Evolutionary conservation across 106 monocot genomes (phyloP).

Genomic region (Hemerocallis citrina): DNA sequence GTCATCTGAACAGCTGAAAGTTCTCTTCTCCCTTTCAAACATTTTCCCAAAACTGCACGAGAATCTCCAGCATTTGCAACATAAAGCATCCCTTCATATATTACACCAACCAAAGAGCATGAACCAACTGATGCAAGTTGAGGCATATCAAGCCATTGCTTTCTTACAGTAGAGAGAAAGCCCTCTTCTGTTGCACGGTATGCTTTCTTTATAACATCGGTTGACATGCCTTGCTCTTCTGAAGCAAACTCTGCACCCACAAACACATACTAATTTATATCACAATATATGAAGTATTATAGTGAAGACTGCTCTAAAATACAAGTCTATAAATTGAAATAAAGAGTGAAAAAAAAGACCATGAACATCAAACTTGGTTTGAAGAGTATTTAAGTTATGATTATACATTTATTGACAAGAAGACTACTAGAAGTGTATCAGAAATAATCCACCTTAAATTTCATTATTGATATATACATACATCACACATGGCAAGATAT

Average conservation of each 20-base stretch:
- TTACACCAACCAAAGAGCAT: slow-evolving; percentile 74
- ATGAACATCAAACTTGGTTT: background rate
- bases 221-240: slow-evolving; percentile 15
- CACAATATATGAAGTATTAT: background rate
- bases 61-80: slow-evolving; percentile 89
- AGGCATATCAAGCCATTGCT: slow-evolving; percentile 41
- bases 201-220: slow-evolving; percentile 54
- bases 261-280: background rate
- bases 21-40: slow-evolving; percentile 13
- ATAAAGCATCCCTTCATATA: slow-evolving; percentile 49
- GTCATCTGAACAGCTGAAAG: slow-evolving; percentile 20
- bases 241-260: slow-evolving; percentile 14
- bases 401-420: no score
- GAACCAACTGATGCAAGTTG: slow-evolving; percentile 72
- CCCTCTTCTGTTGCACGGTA: slow-evolving; percentile 66
- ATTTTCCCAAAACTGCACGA: slow-evolving; percentile 39
- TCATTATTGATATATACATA: no score
- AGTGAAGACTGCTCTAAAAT: no score
- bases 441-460: no score
- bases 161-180: slow-evolving; percentile 58
- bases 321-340: no score
- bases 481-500: no score
- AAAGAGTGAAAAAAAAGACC: background rate
- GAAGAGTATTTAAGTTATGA: background rate
- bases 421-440: no score